These are phyloP conservation scores for Termitomyces eurrhizus DNA, from an alignment of 768 basidiomycete species.

Conservation along the genomic window DNA sequence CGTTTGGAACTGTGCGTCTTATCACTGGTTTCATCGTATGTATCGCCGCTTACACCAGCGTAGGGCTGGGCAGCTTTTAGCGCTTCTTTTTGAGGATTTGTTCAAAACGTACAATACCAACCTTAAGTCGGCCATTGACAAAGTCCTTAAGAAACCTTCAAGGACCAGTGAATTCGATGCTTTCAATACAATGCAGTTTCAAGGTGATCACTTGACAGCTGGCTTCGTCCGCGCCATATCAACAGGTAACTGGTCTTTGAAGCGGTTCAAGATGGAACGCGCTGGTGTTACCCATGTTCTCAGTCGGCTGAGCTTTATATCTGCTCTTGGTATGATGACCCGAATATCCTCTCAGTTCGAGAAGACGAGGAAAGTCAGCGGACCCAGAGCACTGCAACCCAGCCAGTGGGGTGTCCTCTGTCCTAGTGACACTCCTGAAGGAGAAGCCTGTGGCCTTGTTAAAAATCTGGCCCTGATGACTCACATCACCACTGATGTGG, in stretches of 20 bases:
- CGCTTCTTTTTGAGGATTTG: constrained; percentile 94
- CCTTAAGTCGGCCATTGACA: constrained; percentile 93
- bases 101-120: constrained; percentile 99
- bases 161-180: constrained; percentile 95
- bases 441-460: constrained; percentile 97
- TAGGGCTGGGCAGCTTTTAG: constrained; percentile 94
- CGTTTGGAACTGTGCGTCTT: constrained; percentile 86
- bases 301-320: constrained; percentile 92
- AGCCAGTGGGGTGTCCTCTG: constrained; percentile 99
- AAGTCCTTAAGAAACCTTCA: constrained; percentile 93
- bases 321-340: constrained; percentile 99
- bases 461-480: constrained; percentile 99
- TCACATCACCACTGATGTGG: constrained; percentile 98
- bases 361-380: constrained; percentile 98
- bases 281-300: constrained; percentile 98
- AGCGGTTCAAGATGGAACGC: constrained; percentile 99
- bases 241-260: constrained; percentile 98
- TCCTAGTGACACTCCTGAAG: constrained; percentile 98
- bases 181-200: constrained; percentile 90
- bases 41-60: neutral
- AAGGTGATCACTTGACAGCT: constrained; percentile 93
- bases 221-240: constrained; percentile 97
- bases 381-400: constrained; percentile 93
- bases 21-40: neutral
- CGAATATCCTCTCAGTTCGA: constrained; percentile 98